A percentile compares a stretch with the other conserved stretches of the same genome.
phyloP scores from a whole-genome alignment of 1,139 yeast genomes.

The Wickerhamomyces sp. region DNA sequence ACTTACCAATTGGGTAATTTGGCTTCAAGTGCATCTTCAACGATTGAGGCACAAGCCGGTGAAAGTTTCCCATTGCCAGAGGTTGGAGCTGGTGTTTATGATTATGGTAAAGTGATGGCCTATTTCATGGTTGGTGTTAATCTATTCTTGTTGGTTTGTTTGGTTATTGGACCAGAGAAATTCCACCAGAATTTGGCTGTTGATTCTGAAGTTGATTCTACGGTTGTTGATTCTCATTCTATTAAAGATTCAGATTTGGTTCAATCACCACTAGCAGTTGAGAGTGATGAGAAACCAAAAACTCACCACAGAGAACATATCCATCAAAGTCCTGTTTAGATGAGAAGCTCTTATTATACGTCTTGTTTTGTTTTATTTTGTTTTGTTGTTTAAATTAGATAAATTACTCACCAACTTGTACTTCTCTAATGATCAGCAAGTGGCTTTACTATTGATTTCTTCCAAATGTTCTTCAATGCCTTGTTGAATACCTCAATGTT shows the following conservation, averaged over 20 bases:
- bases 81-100: slow-evolving; percentile 20
- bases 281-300: slow-evolving; percentile 6
- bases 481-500: slow-evolving; percentile 79
- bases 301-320: slow-evolving; percentile 8
- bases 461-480: slow-evolving; percentile 79
- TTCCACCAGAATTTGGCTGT: slow-evolving; percentile 25
- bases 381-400: not conserved
- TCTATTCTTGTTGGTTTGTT: slow-evolving; percentile 36
- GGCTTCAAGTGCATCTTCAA: slow-evolving; percentile 52
- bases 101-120: slow-evolving; percentile 45
- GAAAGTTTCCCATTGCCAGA: slow-evolving; percentile 20
- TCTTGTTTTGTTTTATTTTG: not conserved
- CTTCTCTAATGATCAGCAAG: not conserved
- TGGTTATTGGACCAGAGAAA: slow-evolving; percentile 47
- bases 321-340: not conserved
- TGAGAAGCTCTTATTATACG: not conserved
- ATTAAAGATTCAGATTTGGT: not conserved
- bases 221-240: no score
- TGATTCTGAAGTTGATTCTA: slow-evolving; percentile 10
- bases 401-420: not conserved
- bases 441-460: slow-evolving; percentile 21
- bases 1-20: slow-evolving; percentile 56
- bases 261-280: not conserved
- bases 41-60: slow-evolving; percentile 42
- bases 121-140: slow-evolving; percentile 52